phyloP scores from a whole-genome alignment of 2,329 filamentous ascomycete genomes.

The Penicillium sp. region DNA sequence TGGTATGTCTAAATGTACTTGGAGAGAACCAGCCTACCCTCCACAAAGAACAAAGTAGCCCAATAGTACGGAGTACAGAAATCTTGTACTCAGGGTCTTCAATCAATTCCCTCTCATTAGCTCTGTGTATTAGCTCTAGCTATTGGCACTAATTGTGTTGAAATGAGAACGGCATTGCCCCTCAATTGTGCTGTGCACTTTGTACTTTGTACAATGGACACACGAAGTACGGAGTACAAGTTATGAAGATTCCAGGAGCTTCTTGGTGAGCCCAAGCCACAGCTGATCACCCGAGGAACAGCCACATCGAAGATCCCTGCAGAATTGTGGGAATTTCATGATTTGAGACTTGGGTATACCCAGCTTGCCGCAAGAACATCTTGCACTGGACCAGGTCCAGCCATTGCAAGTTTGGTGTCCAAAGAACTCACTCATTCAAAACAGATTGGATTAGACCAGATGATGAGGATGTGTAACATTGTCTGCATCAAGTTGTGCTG shows the following conservation, averaged over 20 bases:
- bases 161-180: not conserved
- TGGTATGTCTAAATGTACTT: no score
- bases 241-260: not conserved
- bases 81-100: no score
- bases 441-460: not conserved
- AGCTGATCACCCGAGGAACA: not conserved
- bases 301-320: not conserved
- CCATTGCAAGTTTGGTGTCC: not conserved
- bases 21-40: no score
- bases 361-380: not conserved
- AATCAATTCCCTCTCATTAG: no score
- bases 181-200: not conserved
- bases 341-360: not conserved
- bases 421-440: not conserved
- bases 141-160: no score
- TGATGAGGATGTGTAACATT: conserved; percentile 10
- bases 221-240: not conserved
- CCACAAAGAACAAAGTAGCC: no score
- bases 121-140: no score
- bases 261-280: not conserved
- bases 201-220: not conserved
- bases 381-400: not conserved
- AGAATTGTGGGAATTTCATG: not conserved
- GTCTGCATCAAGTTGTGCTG: not conserved
- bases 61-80: no score